These are phyloP conservation scores for Exobasidium rhododendri DNA, from an alignment of 1,284 basidiomycete genomes.

Conservation along the genomic window DNA sequence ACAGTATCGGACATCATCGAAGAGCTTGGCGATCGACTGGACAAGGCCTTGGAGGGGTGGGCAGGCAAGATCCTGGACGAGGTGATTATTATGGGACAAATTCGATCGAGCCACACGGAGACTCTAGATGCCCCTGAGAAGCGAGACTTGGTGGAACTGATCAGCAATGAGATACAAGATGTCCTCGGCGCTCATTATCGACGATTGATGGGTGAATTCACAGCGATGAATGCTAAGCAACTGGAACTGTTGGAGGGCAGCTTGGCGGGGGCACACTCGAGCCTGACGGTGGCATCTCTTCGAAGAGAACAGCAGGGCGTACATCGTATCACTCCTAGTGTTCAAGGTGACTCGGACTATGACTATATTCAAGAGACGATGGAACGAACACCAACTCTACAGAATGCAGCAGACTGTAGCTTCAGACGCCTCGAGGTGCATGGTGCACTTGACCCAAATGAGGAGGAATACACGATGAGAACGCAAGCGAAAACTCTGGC, in stretches of 20 bases:
- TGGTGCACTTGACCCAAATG: no score
- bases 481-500: no score
- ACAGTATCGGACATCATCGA: slow-evolving; percentile 40
- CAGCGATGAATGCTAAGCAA: no score
- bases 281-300: not conserved
- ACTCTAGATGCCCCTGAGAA: slow-evolving; percentile 9
- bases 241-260: not conserved
- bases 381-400: no score
- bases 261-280: not conserved
- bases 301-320: not conserved
- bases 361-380: no score
- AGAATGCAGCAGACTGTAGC: no score
- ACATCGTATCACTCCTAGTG: no score
- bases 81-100: slow-evolving; percentile 48
- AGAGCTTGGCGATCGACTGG: slow-evolving; percentile 38
- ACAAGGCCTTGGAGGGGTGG: slow-evolving; percentile 44
- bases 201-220: not conserved
- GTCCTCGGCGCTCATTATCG: slow-evolving; percentile 11
- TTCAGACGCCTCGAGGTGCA: no score
- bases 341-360: no score
- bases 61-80: slow-evolving; percentile 48
- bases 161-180: slow-evolving; percentile 14
- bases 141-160: slow-evolving; percentile 12
- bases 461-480: no score
- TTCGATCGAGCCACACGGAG: slow-evolving; percentile 24